Evolutionary conservation across 495 filamentous ascomycete genomes (phyloP).

Genomic region (Rostrohypoxylon terebratum): DNA sequence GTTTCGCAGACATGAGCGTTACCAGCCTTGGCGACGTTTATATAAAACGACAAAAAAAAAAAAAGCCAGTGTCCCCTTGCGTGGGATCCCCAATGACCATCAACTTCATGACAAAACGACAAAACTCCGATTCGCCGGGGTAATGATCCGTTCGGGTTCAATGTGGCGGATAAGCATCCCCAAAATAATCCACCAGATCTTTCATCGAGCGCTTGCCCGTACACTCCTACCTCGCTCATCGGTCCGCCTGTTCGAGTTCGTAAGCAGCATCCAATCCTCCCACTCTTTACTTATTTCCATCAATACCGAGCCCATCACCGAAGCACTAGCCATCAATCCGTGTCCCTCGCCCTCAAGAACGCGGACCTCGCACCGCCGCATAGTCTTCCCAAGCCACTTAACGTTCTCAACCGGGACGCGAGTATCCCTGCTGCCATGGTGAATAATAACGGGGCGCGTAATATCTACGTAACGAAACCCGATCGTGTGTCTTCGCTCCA

Average conservation of each 20-base stretch:
- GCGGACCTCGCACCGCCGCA: constrained; percentile 91
- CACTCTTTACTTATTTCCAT: constrained; percentile 95
- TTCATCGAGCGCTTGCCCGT: constrained; percentile 39
- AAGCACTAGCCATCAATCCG: constrained; percentile 93
- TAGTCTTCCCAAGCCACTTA: constrained; percentile 91
- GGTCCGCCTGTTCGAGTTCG: constrained; percentile 44
- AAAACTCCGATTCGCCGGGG: constrained; percentile 31
- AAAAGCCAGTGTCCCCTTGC: constrained; percentile 12
- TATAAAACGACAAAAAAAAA: constrained; percentile 27
- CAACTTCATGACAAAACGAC: constrained; percentile 33
- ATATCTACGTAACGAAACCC: constrained; percentile 98
- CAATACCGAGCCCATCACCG: constrained; percentile 90
- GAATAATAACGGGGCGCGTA: constrained; percentile 87
- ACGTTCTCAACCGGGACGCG: constrained; percentile 96
- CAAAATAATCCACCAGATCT: neutral
- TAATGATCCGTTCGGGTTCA: constrained; percentile 27
- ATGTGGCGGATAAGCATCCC: constrained; percentile 1
- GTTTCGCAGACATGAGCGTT: neutral
- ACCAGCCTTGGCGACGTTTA: neutral
- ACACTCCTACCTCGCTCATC: constrained; percentile 49
- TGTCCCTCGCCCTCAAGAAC: constrained; percentile 94
- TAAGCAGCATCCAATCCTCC: constrained; percentile 86
- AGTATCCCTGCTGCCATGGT: constrained; percentile 91
- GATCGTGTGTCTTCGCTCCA: constrained; percentile 91
- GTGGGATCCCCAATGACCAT: constrained; percentile 22